Percentiles rank a stretch among this genome's conserved stretches.
Conservation (phyloP, 495 filamentous ascomycete species). For the Penicillium lividum region DNA sequence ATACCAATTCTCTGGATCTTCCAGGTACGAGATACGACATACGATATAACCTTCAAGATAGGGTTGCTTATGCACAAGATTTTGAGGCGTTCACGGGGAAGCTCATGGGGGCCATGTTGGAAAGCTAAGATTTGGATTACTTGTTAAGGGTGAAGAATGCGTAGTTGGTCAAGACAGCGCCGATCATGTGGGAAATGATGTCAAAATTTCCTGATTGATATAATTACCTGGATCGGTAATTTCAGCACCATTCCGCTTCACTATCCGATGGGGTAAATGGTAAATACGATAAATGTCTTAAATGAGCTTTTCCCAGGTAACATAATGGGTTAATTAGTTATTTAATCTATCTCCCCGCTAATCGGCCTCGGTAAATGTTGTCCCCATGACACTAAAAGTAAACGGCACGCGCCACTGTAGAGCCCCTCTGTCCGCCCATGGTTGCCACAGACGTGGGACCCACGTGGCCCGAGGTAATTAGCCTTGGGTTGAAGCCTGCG, state of each 20-base stretch:
- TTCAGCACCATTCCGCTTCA: neutral
- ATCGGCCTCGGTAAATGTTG: neutral
- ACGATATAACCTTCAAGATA: neutral
- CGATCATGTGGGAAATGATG: conserved; percentile 6
- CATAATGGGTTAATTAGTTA: neutral
- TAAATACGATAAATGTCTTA: neutral
- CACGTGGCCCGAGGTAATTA: conserved; percentile 10
- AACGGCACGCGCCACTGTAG: conserved; percentile 3
- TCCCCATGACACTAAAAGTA: conserved; percentile 1
- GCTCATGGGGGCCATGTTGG: neutral
- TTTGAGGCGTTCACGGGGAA: too few species aligned
- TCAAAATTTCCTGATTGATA: conserved; percentile 1
- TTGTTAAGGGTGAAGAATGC: neutral
- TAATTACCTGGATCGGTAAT: neutral
- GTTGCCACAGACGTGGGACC: conserved; percentile 2
- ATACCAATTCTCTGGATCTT: neutral
- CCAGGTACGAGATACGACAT: neutral
- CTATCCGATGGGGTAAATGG: neutral
- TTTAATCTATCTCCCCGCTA: neutral
- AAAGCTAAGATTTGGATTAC: neutral
- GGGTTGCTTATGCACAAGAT: neutral
- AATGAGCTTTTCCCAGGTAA: neutral
- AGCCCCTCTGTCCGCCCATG: neutral
- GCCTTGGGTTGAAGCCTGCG: conserved; percentile 2
- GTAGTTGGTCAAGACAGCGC: neutral